phyloP scores from a whole-genome alignment of 768 basidiomycete species.

The Tubosaeta brunneosetosa region DNA sequence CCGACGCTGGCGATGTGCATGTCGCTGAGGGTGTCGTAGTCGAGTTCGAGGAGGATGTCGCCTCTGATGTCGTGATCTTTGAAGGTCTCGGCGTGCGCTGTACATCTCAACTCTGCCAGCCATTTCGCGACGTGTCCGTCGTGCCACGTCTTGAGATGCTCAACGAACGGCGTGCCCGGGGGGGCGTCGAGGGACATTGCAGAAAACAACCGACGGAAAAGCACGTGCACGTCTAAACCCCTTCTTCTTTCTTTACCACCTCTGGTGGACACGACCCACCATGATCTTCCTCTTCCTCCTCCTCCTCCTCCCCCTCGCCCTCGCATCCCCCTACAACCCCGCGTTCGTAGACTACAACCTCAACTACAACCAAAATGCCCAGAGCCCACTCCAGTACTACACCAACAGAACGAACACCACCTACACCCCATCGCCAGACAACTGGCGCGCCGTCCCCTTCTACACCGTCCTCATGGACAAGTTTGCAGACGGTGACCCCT shows the following conservation, averaged over 20 bases:
- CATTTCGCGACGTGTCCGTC: slow-evolving; percentile 71
- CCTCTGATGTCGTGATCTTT: slow-evolving; percentile 87
- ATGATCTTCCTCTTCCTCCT: slow-evolving; percentile 6
- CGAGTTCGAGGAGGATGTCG: slow-evolving; percentile 86
- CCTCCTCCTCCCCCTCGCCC: slow-evolving; percentile 34
- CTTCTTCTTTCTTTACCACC: background rate
- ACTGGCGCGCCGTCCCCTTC: slow-evolving; percentile 80
- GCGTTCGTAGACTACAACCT: slow-evolving; percentile 71
- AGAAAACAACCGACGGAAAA: background rate
- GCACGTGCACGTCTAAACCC: background rate
- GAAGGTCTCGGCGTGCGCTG: slow-evolving; percentile 63
- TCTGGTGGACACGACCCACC: background rate
- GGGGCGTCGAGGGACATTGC: slow-evolving; percentile 50
- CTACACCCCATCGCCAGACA: slow-evolving; percentile 74
- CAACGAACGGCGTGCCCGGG: slow-evolving; percentile 50
- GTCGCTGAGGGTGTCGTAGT: slow-evolving; percentile 82
- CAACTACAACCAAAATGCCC: slow-evolving; percentile 71
- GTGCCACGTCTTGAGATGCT: slow-evolving; percentile 67
- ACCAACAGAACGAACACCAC: slow-evolving; percentile 55
- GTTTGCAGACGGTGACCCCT: slow-evolving; percentile 89
- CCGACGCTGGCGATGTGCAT: slow-evolving; percentile 89
- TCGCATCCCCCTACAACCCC: slow-evolving; percentile 63
- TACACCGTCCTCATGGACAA: slow-evolving; percentile 89
- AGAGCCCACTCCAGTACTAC: slow-evolving; percentile 60
- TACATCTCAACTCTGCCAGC: slow-evolving; percentile 75